phyloP scores from a whole-genome alignment of 1,284 basidiomycete genomes.

The Earliella scabrosa region DNA sequence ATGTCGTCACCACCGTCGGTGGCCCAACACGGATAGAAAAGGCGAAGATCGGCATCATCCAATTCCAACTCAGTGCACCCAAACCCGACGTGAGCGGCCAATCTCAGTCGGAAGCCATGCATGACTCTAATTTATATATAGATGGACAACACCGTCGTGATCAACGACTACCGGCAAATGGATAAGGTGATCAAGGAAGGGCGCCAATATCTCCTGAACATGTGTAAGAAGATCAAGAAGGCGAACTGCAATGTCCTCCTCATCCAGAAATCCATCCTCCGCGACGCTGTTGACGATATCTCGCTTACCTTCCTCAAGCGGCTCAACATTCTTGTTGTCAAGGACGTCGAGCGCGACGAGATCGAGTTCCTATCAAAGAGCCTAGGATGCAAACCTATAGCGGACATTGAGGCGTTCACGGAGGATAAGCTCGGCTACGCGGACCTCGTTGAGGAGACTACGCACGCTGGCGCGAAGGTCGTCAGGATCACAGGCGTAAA shows the following conservation, averaged over 20 bases:
- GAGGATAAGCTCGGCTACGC: slow-evolving; percentile 98
- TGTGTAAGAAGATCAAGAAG: slow-evolving; percentile 99
- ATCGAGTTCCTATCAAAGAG: slow-evolving; percentile 98
- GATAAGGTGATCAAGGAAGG: slow-evolving; percentile 99
- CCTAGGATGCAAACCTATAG: slow-evolving; percentile 93
- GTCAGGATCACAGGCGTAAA: slow-evolving; percentile 96
- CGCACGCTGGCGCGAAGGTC: slow-evolving; percentile 87
- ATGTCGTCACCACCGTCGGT: slow-evolving; percentile 88
- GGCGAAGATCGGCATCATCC: slow-evolving; percentile 98
- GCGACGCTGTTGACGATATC: slow-evolving; percentile 97
- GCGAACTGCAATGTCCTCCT: slow-evolving; percentile 98
- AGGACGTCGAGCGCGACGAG: slow-evolving; percentile 98
- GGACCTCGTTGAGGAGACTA: slow-evolving; percentile 93
- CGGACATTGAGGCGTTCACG: slow-evolving; percentile 98
- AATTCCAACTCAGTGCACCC: slow-evolving; percentile 97
- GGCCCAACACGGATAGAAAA: slow-evolving; percentile 97
- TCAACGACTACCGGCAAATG: slow-evolving; percentile 99
- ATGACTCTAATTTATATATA: slow-evolving; percentile 34
- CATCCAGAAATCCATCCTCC: slow-evolving; percentile 98
- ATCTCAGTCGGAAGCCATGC: not conserved
- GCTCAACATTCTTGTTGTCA: slow-evolving; percentile 96
- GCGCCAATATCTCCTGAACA: slow-evolving; percentile 95
- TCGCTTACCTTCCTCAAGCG: slow-evolving; percentile 99
- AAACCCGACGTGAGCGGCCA: slow-evolving; percentile 87
- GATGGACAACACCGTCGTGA: slow-evolving; percentile 99